Percentiles rank a stretch among this genome's conserved stretches.
Evolutionary conservation across 495 filamentous ascomycete genomes (phyloP).

Genomic region (Acidiella bohemica): DNA sequence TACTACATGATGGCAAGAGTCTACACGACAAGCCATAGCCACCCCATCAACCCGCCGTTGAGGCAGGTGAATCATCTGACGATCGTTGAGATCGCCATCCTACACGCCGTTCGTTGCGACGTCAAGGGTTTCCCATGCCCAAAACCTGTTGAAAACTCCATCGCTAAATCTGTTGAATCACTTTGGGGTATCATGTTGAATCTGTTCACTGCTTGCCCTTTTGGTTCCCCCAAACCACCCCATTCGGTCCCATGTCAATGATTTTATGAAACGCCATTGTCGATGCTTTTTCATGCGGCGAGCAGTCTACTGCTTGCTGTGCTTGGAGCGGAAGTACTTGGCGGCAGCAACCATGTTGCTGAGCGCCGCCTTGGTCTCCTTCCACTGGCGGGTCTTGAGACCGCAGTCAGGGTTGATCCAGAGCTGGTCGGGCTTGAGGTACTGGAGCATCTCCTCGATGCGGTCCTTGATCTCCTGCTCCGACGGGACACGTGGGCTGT

Average conservation of each 20-base stretch:
- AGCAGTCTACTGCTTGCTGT: conserved; percentile 28
- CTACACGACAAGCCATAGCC: not conserved
- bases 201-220: not conserved
- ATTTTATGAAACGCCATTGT: conserved; percentile 1
- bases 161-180: conserved; percentile 11
- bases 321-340: conserved; percentile 88
- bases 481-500: conserved; percentile 89
- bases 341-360: conserved; percentile 90
- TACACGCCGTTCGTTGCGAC: not conserved
- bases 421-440: conserved; percentile 87
- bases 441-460: conserved; percentile 87
- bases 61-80: not conserved
- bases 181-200: conserved; percentile 13
- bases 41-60: conserved; percentile 4
- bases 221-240: not conserved
- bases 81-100: conserved; percentile 16
- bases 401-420: conserved; percentile 99
- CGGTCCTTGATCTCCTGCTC: conserved; percentile 96
- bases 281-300: not conserved
- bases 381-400: conserved; percentile 94
- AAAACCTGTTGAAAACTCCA: conserved; percentile 8
- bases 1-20: not conserved
- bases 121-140: too few species aligned
- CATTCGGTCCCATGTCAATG: conserved; percentile 1
- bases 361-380: conserved; percentile 86